Evolutionary conservation across 1,284 basidiomycete genomes (phyloP).

Genomic region (Trichosporon coremiiforme): DNA sequence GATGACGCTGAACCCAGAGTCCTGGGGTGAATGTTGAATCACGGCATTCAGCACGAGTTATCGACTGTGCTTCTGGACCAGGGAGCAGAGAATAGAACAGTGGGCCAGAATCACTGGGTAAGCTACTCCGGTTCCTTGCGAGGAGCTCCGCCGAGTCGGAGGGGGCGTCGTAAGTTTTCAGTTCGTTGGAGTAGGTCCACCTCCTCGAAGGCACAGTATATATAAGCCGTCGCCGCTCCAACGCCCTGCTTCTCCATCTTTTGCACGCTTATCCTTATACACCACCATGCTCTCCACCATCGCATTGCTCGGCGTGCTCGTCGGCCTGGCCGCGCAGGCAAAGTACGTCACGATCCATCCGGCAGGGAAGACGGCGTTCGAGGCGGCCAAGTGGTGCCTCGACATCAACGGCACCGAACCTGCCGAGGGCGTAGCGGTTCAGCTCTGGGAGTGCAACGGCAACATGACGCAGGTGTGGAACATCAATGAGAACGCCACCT

Average conservation of each 20-base stretch:
- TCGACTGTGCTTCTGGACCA: not conserved
- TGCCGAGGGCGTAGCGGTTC: not conserved
- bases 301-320: slow-evolving; percentile 1
- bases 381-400: slow-evolving; percentile 18
- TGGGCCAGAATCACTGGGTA: not conserved
- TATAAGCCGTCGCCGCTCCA: not conserved
- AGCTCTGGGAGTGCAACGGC: slow-evolving; percentile 9
- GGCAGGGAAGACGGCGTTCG: not conserved
- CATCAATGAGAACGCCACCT: slow-evolving; percentile 5
- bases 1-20: not conserved
- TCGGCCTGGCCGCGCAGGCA: not conserved
- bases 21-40: not conserved
- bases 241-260: not conserved
- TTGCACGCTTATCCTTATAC: not conserved
- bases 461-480: slow-evolving; percentile 12
- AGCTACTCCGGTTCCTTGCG: not conserved
- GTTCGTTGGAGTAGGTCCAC: not conserved
- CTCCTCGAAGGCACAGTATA: not conserved
- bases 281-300: slow-evolving; percentile 1
- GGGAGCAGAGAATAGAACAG: not conserved
- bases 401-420: slow-evolving; percentile 4
- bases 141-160: too few relatives aligned
- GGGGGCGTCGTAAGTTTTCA: not conserved
- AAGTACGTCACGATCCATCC: slow-evolving; percentile 12
- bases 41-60: not conserved